Percentiles rank a stretch among this genome's conserved stretches.
Evolutionary conservation across 148 eudicot genomes (phyloP).

Genomic region (Diospyros kaki): DNA sequence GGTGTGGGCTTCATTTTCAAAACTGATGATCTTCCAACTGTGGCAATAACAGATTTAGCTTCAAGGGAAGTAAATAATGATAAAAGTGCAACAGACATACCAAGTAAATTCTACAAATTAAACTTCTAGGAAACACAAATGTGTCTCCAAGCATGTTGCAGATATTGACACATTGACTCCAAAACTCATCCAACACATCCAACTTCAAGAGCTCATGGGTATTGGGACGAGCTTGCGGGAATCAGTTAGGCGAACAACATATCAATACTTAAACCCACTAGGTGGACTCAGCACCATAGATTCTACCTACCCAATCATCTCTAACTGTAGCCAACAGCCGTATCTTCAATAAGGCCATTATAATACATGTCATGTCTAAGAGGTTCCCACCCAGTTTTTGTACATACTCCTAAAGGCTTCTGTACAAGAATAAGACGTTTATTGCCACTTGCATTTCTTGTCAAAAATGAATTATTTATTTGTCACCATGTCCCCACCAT

Average conservation of each 20-base stretch:
- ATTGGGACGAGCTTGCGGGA: no score
- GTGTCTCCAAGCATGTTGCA: not conserved
- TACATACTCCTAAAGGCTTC: no score
- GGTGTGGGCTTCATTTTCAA: slow-evolving; percentile 76
- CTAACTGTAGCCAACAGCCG: no score
- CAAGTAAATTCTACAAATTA: not conserved
- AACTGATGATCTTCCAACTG: slow-evolving; percentile 79
- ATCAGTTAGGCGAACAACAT: no score
- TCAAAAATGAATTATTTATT: not conserved
- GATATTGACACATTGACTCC: not conserved
- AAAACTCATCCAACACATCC: not conserved
- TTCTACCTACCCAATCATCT: no score
- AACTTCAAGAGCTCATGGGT: not conserved
- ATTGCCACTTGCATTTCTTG: not conserved
- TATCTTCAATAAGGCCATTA: no score
- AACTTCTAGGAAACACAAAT: not conserved
- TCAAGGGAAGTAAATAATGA: slow-evolving; percentile 1
- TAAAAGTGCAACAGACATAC: slow-evolving; percentile 4
- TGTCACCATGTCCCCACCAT: not conserved
- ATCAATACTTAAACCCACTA: no score
- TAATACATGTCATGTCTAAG: no score
- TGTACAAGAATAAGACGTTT: not conserved
- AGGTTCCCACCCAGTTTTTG: no score
- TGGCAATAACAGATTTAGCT: slow-evolving; percentile 7
- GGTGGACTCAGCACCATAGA: no score